phyloP scores from a whole-genome alignment of 129 eudicot genomes.

The Sambucus nigra region DNA sequence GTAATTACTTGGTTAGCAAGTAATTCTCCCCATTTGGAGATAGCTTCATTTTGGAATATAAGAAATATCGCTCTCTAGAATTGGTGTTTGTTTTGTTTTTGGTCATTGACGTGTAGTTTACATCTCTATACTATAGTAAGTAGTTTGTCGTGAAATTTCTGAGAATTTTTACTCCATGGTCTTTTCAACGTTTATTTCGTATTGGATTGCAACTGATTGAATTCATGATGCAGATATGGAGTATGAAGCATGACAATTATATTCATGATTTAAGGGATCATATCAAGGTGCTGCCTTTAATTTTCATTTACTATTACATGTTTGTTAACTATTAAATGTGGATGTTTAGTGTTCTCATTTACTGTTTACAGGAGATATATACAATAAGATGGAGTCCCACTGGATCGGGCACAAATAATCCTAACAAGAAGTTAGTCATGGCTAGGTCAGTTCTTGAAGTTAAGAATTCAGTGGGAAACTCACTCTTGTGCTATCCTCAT shows the following conservation, averaged over 20 bases:
- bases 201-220: neutral
- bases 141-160: too few species aligned
- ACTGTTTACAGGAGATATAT: constrained; percentile 31
- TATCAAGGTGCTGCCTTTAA: constrained; percentile 25
- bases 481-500: too few species aligned
- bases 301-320: neutral
- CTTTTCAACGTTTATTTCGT: neutral
- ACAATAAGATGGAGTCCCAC: constrained; percentile 53
- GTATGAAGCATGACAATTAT: constrained; percentile 31
- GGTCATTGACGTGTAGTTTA: too few species aligned
- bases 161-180: too few species aligned
- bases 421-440: constrained; percentile 35
- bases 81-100: too few species aligned
- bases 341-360: neutral
- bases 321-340: neutral
- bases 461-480: too few species aligned
- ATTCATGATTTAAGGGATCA: constrained; percentile 49
- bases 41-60: too few species aligned
- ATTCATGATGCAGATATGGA: constrained; percentile 61
- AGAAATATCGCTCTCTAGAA: too few species aligned
- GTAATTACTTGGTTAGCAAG: too few species aligned
- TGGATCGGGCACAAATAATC: constrained; percentile 46
- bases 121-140: too few species aligned
- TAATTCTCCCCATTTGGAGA: too few species aligned
- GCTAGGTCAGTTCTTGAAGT: too few species aligned